Evolutionary conservation across 2,329 filamentous ascomycete genomes (phyloP), one percentile per base, ranked within the genome.

Genomic region (Penicillium sp.): DNA sequence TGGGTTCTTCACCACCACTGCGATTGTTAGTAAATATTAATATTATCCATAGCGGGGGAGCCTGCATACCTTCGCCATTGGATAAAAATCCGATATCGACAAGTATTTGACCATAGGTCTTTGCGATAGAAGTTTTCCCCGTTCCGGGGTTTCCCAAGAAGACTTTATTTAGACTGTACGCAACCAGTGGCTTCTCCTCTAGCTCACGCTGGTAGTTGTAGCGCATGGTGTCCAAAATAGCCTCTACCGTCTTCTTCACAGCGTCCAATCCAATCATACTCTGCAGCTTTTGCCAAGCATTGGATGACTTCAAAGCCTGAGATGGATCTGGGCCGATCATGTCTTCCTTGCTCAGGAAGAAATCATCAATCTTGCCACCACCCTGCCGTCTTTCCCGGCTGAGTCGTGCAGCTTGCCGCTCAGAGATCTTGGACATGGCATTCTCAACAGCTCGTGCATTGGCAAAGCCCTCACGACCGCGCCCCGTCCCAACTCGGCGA

Each of bases 71-170:
- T 79, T 91, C 88, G 0, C 87, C 86, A 25, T 84, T 89, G 0
- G 83, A 87, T 0, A 92, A 69, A 2, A 90, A 62, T 0, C 88
- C 88, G 5, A 92, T 71, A 53, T 89, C 84, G 0, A 82, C 85
- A 0, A 92, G 76, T 2, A 92, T 87, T 39, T 80, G 74, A 0
- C 87, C 89, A 61, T 91, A 92, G 0, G 91, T 72, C 67, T 89
- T 90, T 0, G 87, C 90, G 0, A 92, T 85, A 0, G 87, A 87
- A 0, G 89, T 92, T 65, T 92, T 92, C 0, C 89, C 89, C 0
- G 89, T 92, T 0, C 90, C 89, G 0, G 90, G 89, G 1, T 80
- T 82, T 0, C 89, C 89, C 0, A 91, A 68, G 54, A 92, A 90
- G 2, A 91, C 83, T 8, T 81, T 78, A 68, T 91, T 92, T 0